A percentile compares a stretch with the other conserved stretches of the same genome.
phyloP scores from a whole-genome alignment of 1,139 yeast species.

The Meyerozyma carpophila region DNA sequence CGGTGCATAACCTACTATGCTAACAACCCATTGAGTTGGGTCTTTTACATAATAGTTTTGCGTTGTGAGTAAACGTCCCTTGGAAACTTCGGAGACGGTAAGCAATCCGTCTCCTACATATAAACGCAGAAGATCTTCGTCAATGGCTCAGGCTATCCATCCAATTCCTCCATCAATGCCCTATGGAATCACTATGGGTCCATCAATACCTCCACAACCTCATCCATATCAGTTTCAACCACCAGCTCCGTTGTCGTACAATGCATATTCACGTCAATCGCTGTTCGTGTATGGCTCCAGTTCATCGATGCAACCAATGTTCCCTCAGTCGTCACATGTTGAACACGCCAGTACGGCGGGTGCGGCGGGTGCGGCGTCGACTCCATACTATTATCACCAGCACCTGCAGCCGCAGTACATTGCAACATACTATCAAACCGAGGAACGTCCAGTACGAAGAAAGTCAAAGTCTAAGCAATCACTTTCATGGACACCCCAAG shows the following conservation, averaged over 20 bases:
- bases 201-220: slow-evolving; percentile 3
- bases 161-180: neutral
- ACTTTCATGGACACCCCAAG: slow-evolving; percentile 37
- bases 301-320: neutral
- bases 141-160: neutral
- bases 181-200: neutral
- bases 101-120: neutral
- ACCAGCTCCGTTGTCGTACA: neutral
- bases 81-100: neutral
- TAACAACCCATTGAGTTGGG: neutral
- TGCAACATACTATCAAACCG: slow-evolving; percentile 1
- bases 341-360: neutral
- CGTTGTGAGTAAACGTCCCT: slow-evolving; percentile 1
- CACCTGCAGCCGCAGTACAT: slow-evolving; percentile 3
- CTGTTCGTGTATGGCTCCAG: slow-evolving; percentile 3
- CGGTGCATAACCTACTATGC: neutral
- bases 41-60: neutral
- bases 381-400: slow-evolving; percentile 6
- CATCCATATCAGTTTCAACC: slow-evolving; percentile 2
- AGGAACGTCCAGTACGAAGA: slow-evolving; percentile 3
- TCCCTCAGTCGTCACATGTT: slow-evolving; percentile 1
- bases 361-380: slow-evolving; percentile 3
- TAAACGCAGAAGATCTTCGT: neutral
- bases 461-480: slow-evolving; percentile 24
- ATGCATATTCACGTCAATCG: slow-evolving; percentile 1